These are phyloP conservation scores for Corylus heterophylla DNA, from an alignment of 306 rosid genomes.

Conservation along the genomic window DNA sequence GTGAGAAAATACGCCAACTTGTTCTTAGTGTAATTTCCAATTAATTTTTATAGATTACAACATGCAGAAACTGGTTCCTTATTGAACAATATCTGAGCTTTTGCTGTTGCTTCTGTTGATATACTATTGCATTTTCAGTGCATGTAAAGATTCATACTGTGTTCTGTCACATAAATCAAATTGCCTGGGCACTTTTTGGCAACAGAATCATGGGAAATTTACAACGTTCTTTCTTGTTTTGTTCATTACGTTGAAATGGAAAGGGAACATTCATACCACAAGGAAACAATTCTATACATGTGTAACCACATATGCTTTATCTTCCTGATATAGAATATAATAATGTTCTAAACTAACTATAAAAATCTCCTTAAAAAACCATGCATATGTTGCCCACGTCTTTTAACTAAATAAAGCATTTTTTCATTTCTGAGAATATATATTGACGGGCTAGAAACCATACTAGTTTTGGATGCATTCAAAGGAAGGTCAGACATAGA, in stretches of 20 bases:
- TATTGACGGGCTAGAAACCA: not conserved
- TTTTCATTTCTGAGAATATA: not conserved
- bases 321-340: not conserved
- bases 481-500: slow-evolving; percentile 3
- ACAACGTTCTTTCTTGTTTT: not conserved
- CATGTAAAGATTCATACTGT: slow-evolving; percentile 13
- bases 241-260: slow-evolving; percentile 9
- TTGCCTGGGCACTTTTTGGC: not conserved
- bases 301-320: slow-evolving; percentile 14
- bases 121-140: slow-evolving; percentile 6
- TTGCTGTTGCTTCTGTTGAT: slow-evolving; percentile 7
- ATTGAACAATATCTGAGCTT: not conserved
- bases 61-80: slow-evolving; percentile 3
- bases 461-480: slow-evolving; percentile 14
- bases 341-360: not conserved
- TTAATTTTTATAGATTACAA: slow-evolving; percentile 11
- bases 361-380: not conserved
- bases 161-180: slow-evolving; percentile 1
- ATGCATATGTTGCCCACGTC: not conserved
- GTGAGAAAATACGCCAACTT: slow-evolving; percentile 37
- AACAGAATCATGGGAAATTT: not conserved
- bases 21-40: slow-evolving; percentile 15
- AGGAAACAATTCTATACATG: slow-evolving; percentile 17
- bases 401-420: not conserved
- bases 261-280: slow-evolving; percentile 1